Percentiles rank a stretch among this genome's conserved stretches.
phyloP scores from a whole-genome alignment of 352 stramenopile species.

The Globisporangium rhizosaccharum region DNA sequence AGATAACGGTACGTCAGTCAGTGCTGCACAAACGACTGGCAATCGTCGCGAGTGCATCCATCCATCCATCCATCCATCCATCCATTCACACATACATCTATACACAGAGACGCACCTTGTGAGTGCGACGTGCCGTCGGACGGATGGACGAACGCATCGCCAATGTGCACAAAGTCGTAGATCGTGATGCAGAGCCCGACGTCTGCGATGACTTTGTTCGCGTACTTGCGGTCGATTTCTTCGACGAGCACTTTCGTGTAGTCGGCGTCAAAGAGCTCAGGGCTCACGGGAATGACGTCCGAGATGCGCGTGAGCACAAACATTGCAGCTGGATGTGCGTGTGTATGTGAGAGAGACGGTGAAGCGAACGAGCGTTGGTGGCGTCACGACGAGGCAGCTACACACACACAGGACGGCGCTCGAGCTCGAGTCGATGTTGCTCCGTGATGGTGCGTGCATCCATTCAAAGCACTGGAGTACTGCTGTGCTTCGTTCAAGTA shows the following conservation, averaged over 20 bases:
- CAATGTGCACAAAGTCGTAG: conserved; percentile 87
- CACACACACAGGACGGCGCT: background rate
- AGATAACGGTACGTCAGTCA: background rate
- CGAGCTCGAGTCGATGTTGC: background rate
- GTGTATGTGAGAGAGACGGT: background rate
- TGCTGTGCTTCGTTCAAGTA: background rate
- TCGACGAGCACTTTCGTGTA: conserved; percentile 83
- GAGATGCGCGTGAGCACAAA: conserved; percentile 83
- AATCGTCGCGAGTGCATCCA: too few species aligned
- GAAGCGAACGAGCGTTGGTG: background rate
- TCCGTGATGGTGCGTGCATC: too few species aligned
- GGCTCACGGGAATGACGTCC: conserved; percentile 80
- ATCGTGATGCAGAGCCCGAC: conserved; percentile 86
- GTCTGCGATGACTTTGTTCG: conserved; percentile 87
- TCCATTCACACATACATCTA: background rate
- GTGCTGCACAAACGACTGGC: background rate
- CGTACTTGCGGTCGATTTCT: conserved; percentile 89
- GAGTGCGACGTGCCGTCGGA: conserved; percentile 85
- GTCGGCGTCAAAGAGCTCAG: conserved; percentile 75
- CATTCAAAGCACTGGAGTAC: too few species aligned
- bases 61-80: background rate
- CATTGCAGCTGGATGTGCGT: conserved; percentile 25
- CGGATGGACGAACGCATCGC: conserved; percentile 80
- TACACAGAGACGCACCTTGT: conserved; percentile 30
- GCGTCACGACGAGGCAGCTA: background rate